phyloP scores from a whole-genome alignment of 495 filamentous ascomycete species.

The Geoglossum glabrum region DNA sequence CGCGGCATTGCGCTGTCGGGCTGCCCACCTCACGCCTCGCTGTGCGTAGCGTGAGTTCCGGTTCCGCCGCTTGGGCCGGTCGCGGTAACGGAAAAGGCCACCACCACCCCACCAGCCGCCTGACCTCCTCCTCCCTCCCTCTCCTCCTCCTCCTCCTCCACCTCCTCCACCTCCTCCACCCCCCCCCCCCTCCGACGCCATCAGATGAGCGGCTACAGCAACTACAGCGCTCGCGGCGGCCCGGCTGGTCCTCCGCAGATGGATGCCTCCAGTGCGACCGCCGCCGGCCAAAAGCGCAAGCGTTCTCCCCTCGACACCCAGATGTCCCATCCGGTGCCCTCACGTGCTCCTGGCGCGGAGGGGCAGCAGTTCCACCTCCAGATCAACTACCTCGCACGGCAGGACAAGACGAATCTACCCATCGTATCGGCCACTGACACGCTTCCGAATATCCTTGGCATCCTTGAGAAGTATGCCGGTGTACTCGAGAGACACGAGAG shows the following conservation, averaged over 20 bases:
- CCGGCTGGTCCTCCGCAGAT: not conserved
- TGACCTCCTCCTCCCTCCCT: not conserved
- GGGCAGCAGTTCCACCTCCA: slow-evolving; percentile 32
- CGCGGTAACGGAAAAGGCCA: not conserved
- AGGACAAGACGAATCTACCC: slow-evolving; percentile 38
- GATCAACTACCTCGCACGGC: slow-evolving; percentile 66
- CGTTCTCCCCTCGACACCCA: not conserved
- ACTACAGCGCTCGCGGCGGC: not conserved
- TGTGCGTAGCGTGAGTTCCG: not conserved
- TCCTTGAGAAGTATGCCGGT: slow-evolving; percentile 63
- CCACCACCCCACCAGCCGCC: not conserved
- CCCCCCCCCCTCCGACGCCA: not conserved
- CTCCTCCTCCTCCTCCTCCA: too few relatives aligned
- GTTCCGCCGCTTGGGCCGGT: not conserved
- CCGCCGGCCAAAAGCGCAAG: not conserved
- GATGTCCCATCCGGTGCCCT: not conserved
- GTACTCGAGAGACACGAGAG: slow-evolving; percentile 71
- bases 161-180: not conserved
- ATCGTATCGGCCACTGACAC: slow-evolving; percentile 38
- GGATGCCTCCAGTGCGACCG: not conserved
- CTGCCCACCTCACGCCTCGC: too few relatives aligned
- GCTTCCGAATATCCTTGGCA: slow-evolving; percentile 38
- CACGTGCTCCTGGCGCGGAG: slow-evolving; percentile 3
- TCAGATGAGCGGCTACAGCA: not conserved
- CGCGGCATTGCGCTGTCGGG: not conserved